Base-by-base conservation (phyloP, 805 yeast genomes). In the Myxozyma monticola region DNA sequence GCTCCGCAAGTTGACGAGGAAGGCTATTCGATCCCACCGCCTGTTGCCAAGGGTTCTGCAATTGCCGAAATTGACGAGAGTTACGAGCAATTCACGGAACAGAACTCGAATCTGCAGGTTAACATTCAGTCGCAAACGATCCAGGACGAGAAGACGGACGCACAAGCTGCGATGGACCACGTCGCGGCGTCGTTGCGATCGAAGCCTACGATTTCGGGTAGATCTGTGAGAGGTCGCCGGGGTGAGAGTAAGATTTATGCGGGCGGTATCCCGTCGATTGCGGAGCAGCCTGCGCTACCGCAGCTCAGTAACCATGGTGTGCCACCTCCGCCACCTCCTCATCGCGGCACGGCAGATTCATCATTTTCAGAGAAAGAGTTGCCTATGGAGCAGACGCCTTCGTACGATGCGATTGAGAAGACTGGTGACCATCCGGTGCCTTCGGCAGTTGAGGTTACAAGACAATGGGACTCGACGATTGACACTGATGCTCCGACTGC, bases 131-230 rank as follows among this genome's bases (percentile, higher is more conserved):
- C 56, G 48, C 57, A 56, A 46, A 49, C 59, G 22, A 61, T 56
- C 38, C 57, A 55, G 36, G 61, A 64, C 20, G 60, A 58, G n/a
- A 58, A 52, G 10, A 61, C 50, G 21, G 65, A 54, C 33, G 66
- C 54, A 17, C 56, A 54, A 33, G 64, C 57, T 1, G 71, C 71
- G 1, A 42, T 68, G 31, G 60, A 65, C 25, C 57, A 47, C 9
- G 62, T 67, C 17, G 63, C 71, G 3, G 45, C 68, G 12, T 57
- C 68, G 8, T 42, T 67, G 48, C 57, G 69, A n/a, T 33, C 63
- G 33, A 49, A 57, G 15, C 62, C 68, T 7, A 62, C 68, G 7
- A 49, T 59, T 17, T 57, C 68, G 17, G 56, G 63, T 2, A 48
- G 69, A 28, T 52, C 60, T 3, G 33, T 43, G 24, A 51, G 70